phyloP scores from a whole-genome alignment of 148 eudicot genomes.

The Fagopyrum tataricum region DNA sequence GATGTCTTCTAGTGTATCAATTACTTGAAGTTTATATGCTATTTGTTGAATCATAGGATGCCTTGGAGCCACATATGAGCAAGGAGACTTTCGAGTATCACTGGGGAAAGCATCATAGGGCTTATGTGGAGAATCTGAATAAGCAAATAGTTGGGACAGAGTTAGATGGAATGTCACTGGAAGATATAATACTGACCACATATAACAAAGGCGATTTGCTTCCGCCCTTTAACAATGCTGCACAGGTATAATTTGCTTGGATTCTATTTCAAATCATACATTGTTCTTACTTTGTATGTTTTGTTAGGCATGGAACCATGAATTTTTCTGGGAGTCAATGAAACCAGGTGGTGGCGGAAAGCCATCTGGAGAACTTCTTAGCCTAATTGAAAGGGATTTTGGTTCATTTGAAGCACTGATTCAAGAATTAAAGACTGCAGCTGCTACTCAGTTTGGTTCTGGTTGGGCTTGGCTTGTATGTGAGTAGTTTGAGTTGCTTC shows the following conservation, averaged over 20 bases:
- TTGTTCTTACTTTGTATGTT: background rate
- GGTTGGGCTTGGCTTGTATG: constrained; percentile 99
- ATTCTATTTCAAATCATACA: background rate
- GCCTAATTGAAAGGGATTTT: constrained; percentile 72
- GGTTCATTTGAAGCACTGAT: constrained; percentile 78
- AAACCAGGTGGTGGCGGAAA: constrained; percentile 90
- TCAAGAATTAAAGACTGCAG: constrained; percentile 72
- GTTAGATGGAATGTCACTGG: constrained; percentile 55
- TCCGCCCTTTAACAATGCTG: constrained; percentile 93
- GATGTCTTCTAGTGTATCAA: too few species aligned
- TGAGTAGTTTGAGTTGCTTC: constrained; percentile 27
- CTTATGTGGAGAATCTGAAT: constrained; percentile 86
- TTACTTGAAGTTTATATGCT: background rate
- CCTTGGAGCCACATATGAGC: constrained; percentile 89
- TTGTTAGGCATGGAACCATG: constrained; percentile 80
- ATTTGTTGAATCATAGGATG: constrained; percentile 32
- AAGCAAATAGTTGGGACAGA: constrained; percentile 86
- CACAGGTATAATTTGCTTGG: constrained; percentile 47
- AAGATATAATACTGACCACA: constrained; percentile 44
- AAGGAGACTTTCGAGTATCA: constrained; percentile 68
- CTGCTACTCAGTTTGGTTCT: constrained; percentile 92
- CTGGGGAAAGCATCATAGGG: constrained; percentile 87
- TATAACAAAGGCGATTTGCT: constrained; percentile 82
- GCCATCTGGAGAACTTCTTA: constrained; percentile 81
- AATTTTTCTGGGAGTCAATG: constrained; percentile 96